phyloP scores from a whole-genome alignment of 2,329 filamentous ascomycete genomes.

The Cytospora piceicola region DNA sequence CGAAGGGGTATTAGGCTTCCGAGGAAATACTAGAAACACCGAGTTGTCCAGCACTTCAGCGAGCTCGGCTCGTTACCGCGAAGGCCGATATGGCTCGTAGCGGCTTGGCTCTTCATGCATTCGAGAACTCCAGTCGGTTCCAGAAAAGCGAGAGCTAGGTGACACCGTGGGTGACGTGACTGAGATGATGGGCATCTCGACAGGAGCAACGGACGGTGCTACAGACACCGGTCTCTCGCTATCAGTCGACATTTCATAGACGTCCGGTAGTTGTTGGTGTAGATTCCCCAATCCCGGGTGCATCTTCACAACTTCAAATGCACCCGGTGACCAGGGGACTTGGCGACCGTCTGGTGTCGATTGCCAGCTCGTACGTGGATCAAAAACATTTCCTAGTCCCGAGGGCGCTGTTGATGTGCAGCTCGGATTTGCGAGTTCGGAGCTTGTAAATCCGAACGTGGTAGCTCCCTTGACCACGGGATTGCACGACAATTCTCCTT shows the following conservation, averaged over 20 bases:
- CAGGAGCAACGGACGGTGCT: slow-evolving; percentile 28
- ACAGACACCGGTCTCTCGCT: slow-evolving; percentile 4
- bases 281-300: slow-evolving; percentile 1
- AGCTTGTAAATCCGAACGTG: slow-evolving; percentile 1
- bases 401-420: slow-evolving; percentile 7
- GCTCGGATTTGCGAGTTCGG: slow-evolving; percentile 8
- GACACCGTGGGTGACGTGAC: slow-evolving; percentile 22
- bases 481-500: slow-evolving; percentile 26
- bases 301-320: slow-evolving; percentile 18
- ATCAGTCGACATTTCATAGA: slow-evolving; percentile 29
- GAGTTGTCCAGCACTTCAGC: background rate
- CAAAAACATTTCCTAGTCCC: slow-evolving; percentile 21
- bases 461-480: slow-evolving; percentile 5
- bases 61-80: slow-evolving; percentile 1
- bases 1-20: background rate
- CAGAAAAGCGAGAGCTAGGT: slow-evolving; percentile 18
- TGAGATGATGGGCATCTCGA: slow-evolving; percentile 37
- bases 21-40: background rate
- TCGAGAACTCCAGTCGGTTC: slow-evolving; percentile 4
- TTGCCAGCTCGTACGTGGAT: slow-evolving; percentile 13
- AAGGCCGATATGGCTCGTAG: slow-evolving; percentile 24
- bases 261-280: slow-evolving; percentile 31
- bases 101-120: slow-evolving; percentile 12
- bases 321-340: slow-evolving; percentile 26
- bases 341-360: slow-evolving; percentile 14